Evolutionary conservation across 129 eudicot species (phyloP), one percentile per base, ranked within the genome.

Genomic region (Pittosporum tobira): DNA sequence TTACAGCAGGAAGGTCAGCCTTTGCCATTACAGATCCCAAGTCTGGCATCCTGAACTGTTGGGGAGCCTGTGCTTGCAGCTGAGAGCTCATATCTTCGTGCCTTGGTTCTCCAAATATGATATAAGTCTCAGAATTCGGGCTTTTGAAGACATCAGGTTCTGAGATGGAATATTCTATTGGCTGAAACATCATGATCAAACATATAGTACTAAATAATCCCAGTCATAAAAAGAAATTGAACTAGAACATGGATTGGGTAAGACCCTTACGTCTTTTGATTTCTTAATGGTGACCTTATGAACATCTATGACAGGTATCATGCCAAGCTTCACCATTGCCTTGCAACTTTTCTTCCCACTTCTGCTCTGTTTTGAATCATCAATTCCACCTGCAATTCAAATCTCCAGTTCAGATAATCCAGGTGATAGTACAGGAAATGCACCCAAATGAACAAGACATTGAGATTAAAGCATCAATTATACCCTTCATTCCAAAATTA

Each of bases 141-240:
- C 87, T 81, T 64, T 81, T 81, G 75, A 81, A 81, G 43, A 81
- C 83, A 59, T 81, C 87, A 9, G 87, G 87, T 26, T 81, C 76
- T 26, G 87, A 81, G 69, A 81, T 81, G 72, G 76, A 73, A 34
- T 76, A 81, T 36, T 76, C n/a, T 21, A 78, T 53, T n/a, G n/a
- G n/a, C 84, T 78, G 79, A 51, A 61, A 45, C 19, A 44, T 6
- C 2, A 0, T 1, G 23, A 58, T n/a, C n/a, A n/a, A 8, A 26
- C 18, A 19, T 14, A 22, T 6, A 25, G 23, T 21, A n/a, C n/a
- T n/a, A n/a, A n/a, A 44, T 18, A 69, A 34, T 13, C 12, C 3
- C 46, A 24, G 0, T 44, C 2, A 9, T 28, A 14, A 48, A n/a
- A 56, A 23, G 18, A 57, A 23, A 14, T n/a, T 16, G 5, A 66